These are phyloP conservation scores for Puccinia novopanici DNA, from an alignment of 1,284 basidiomycete species.

Conservation along the genomic window DNA sequence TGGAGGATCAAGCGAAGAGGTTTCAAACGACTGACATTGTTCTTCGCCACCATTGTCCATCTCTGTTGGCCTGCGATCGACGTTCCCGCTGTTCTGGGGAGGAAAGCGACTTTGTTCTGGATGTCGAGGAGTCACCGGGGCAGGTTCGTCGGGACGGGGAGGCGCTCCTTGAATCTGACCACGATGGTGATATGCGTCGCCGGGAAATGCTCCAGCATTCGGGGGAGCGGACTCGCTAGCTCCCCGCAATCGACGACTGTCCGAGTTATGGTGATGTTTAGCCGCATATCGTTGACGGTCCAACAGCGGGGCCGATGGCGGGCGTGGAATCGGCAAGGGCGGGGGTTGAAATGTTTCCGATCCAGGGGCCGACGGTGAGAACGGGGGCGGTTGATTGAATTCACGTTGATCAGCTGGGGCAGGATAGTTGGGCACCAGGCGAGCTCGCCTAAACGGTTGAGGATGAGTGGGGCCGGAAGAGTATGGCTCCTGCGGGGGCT, in stretches of 20 bases:
- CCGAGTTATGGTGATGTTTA: not conserved
- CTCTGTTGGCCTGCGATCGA: not conserved
- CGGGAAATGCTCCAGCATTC: not conserved
- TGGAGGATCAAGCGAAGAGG: not conserved
- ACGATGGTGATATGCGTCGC: not conserved
- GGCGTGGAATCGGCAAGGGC: not conserved
- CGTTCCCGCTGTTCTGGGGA: not conserved
- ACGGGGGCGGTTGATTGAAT: not conserved
- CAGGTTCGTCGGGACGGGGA: not conserved
- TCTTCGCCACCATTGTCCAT: not conserved
- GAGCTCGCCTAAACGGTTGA: not conserved
- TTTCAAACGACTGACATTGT: not conserved
- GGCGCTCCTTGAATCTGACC: not conserved
- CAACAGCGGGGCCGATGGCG: not conserved
- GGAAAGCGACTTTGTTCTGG: not conserved
- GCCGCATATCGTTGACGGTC: not conserved
- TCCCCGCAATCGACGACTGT: not conserved
- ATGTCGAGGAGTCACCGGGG: not conserved
- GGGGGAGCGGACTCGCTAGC: not conserved
- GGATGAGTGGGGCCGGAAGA: not conserved
- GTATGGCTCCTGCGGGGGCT: not conserved
- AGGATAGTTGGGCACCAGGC: constrained; percentile 18
- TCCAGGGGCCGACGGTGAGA: not conserved
- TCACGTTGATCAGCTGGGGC: not conserved
- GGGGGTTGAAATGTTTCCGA: not conserved